phyloP scores from a whole-genome alignment of 2,329 filamentous ascomycete species.

The Aspergillus awamori region DNA sequence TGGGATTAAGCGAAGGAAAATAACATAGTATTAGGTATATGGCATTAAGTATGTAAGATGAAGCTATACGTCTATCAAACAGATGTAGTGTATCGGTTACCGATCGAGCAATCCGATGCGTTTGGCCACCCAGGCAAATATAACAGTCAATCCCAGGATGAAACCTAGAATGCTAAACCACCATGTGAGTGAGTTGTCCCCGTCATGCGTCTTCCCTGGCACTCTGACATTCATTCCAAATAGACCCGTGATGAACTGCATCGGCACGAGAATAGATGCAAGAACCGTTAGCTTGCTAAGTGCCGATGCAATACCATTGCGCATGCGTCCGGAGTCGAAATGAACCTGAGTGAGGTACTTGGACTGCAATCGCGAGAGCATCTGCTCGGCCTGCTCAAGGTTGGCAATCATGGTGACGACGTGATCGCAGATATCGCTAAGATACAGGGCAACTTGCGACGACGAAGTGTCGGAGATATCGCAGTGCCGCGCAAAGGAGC shows the following conservation, averaged over 20 bases:
- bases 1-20: too few relatives aligned
- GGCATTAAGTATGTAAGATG: too few relatives aligned
- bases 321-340: constrained; percentile 83
- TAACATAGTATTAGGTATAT: background rate
- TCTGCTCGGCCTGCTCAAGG: constrained; percentile 90
- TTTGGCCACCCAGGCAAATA: constrained; percentile 33
- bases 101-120: constrained; percentile 27
- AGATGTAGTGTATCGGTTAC: background rate
- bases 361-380: constrained; percentile 84
- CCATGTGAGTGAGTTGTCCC: constrained; percentile 34
- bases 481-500: constrained; percentile 93
- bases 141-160: constrained; percentile 37
- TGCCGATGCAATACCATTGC: constrained; percentile 79
- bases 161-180: constrained; percentile 47
- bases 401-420: constrained; percentile 98
- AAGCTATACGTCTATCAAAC: too few relatives aligned
- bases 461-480: constrained; percentile 89
- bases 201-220: constrained; percentile 32
- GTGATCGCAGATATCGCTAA: constrained; percentile 96
- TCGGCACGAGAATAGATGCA: constrained; percentile 85
- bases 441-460: constrained; percentile 89
- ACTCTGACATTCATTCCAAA: constrained; percentile 51
- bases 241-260: constrained; percentile 75
- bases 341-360: constrained; percentile 92
- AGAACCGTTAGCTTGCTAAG: constrained; percentile 90